Conservation (phyloP, 768 basidiomycete genomes). For the Xerocomellus amylosporus region DNA sequence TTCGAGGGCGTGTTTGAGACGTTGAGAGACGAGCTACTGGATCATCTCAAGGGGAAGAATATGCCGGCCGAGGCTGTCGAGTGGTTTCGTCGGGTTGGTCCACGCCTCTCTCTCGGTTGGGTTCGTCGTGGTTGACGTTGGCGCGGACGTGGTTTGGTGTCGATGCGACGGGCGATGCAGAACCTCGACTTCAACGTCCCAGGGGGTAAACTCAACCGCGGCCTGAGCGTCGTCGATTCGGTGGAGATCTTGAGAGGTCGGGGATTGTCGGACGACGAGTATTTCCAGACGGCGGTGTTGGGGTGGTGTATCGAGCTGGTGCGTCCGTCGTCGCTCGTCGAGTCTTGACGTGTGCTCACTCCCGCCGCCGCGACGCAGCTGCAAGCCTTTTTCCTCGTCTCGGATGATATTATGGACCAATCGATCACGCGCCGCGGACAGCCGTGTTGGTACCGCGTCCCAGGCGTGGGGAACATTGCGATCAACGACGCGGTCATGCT, state of each 20-base stretch:
- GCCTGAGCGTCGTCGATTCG: background rate
- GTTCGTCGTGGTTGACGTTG: too few species aligned
- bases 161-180: background rate
- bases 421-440: background rate
- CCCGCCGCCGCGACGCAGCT: too few species aligned
- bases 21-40: conserved; percentile 68
- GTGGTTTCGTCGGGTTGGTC: conserved; percentile 67
- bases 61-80: conserved; percentile 83
- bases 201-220: background rate
- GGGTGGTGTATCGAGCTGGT: background rate
- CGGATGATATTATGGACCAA: background rate
- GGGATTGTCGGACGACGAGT: background rate
- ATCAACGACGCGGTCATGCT: conserved; percentile 1
- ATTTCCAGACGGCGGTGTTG: background rate
- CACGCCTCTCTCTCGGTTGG: background rate
- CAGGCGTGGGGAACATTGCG: background rate
- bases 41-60: conserved; percentile 58
- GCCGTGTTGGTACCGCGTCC: background rate
- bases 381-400: background rate
- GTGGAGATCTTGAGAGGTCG: background rate
- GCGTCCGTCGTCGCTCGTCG: too few species aligned
- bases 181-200: background rate
- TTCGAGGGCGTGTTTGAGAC: too few species aligned
- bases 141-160: too few species aligned
- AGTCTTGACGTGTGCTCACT: too few species aligned